Base-by-base conservation (phyloP, 2,329 filamentous ascomycete species). In the Graphilbum ipis-grandicollis region DNA sequence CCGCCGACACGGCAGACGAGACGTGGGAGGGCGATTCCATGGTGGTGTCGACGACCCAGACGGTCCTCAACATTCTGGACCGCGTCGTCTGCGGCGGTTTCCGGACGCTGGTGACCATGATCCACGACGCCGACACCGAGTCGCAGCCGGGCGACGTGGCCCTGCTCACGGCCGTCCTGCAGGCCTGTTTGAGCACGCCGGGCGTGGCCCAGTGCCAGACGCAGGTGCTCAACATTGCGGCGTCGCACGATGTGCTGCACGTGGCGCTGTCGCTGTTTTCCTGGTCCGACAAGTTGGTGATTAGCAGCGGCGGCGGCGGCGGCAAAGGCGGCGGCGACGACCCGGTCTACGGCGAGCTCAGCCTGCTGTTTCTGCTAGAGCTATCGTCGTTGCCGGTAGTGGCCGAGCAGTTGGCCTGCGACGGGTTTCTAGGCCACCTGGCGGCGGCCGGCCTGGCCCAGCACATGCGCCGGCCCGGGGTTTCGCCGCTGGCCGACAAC, bases 291-390 rank as follows among this genome's bases (percentile, higher is more conserved):
- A 75, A 78, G 45, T 66, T 96, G 19, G 71, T 79, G 1, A 68
- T 79, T 26, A 70, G 79, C 39, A 14, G n/a, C 26, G 39, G 36
- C 36, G 19, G 35, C 17, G 88, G 96, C 51, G 88, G 90, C 0
- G 65, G 96, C 22, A 96, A 94, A 54, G 90, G 86, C 44, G 86
- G n/a, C n/a, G 39, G 36, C 36, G 19, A 36, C 17, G 88, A 96
- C 51, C 88, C 90, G 0, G 65, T 96, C 22, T 96, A 94, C 54
- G 90, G 86, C 44, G 86, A 94, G 52, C 70, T 94, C n/a, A 82
- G 81, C 48, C 68, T 93, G 30, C 67, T 86, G 19, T 92, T 96
- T 56, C 66, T 98, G 13, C 72, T 93, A 18, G 82, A 93, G 46
- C 68, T 98, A 12, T 93, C 86, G 1, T 77, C 73, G 13, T 67